phyloP scores from a whole-genome alignment of 106 monocot genomes.

The Dendrobium catenatum region DNA sequence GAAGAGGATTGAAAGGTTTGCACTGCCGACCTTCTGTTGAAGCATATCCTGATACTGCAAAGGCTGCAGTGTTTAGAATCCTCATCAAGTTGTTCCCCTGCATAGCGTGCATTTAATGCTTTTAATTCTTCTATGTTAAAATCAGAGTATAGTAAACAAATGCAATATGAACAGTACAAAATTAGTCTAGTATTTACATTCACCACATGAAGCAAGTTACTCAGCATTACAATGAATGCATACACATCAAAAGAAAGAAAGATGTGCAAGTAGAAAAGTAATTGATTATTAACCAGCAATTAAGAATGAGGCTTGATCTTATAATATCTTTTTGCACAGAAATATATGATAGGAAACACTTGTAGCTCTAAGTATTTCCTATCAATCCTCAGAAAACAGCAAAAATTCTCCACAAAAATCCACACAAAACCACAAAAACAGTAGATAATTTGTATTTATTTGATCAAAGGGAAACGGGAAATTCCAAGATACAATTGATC shows the following conservation, averaged over 20 bases:
- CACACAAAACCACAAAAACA: too few relatives aligned
- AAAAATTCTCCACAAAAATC: too few relatives aligned
- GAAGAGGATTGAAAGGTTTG: conserved; percentile 96
- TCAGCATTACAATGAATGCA: neutral
- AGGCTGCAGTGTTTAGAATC: conserved; percentile 86
- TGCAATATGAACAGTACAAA: neutral
- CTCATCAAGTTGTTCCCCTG: conserved; percentile 96
- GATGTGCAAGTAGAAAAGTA: neutral
- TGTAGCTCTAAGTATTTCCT: too few relatives aligned
- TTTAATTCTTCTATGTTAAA: neutral
- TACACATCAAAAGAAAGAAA: neutral
- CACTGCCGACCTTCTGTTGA: conserved; percentile 97
- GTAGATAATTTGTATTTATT: too few relatives aligned
- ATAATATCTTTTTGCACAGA: neutral
- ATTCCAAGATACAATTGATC: too few relatives aligned
- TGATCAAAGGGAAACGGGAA: too few relatives aligned
- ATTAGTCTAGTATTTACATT: neutral
- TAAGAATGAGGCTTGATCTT: neutral
- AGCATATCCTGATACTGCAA: conserved; percentile 96
- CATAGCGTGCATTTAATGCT: conserved; percentile 2
- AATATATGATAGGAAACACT: neutral
- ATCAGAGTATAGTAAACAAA: neutral
- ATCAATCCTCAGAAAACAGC: too few relatives aligned
- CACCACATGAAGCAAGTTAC: neutral
- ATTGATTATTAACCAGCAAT: neutral